Base-by-base conservation (phyloP, 2,329 filamentous ascomycete species). In the Akanthomyces lecanii region DNA sequence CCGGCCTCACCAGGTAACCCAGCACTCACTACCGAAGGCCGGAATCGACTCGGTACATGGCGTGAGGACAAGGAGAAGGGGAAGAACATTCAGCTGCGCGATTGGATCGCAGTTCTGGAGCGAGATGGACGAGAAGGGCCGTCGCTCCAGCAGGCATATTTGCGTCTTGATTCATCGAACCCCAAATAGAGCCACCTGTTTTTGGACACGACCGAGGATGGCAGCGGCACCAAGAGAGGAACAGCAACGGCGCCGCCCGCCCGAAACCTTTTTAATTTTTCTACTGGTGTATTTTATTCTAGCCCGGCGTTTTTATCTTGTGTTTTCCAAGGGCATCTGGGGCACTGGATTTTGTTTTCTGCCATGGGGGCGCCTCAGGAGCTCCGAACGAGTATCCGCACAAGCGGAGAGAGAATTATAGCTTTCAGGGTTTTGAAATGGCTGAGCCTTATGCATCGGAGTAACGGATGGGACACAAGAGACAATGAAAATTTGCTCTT, bases 51-150 rank as follows among this genome's bases (percentile, higher is more conserved):
- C 44, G 91, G 91, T n/a, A 82, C 83, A 18, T 91, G 88, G 83
- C 84, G 91, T 64, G 92, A 97, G 74, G 89, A 92, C 69, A 86
- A 85, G 60, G 86, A 89, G 25, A 89, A 89, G 71, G 92, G 91
- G 38, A 84, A 82, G 67, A 88, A 88, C 30, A 91, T 97, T 54
- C 92, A 97, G 77, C 79, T 96, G 59, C 84, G 94, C 61, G 94
- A 97, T 74, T 87, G 92, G 79, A 80, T 96, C 18, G 81, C 85
- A 23, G 90, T 90, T 64, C 81, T 97, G 53, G 93, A 97, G 74
- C 81, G 87, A 57, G 91, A 96, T 72, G 89, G 90, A 1, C 82
- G 81, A 67, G 89, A 92, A 72, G 78, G 78, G 67, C 84, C 79
- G 71, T 83, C 86, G 28, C 73, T 91, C 54, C 86, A 89, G 71